These are phyloP conservation scores for Tephrocybe rancida DNA, from an alignment of 768 basidiomycete genomes.

Conservation along the genomic window DNA sequence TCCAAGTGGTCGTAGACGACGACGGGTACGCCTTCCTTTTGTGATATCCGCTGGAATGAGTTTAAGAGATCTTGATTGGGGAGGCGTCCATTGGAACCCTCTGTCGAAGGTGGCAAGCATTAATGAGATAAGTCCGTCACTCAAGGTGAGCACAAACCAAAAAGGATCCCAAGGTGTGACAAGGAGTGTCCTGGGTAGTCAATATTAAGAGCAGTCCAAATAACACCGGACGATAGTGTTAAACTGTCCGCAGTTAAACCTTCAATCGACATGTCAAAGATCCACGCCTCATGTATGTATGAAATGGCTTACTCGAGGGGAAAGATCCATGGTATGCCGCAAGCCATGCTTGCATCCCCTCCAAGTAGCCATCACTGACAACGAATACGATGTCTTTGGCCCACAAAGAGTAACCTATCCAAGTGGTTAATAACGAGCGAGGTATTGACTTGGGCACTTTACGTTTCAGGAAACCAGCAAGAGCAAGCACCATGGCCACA, in stretches of 20 bases:
- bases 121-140: neutral
- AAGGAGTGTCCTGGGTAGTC: slow-evolving; percentile 98
- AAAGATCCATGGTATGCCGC: slow-evolving; percentile 74
- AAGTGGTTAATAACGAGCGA: slow-evolving; percentile 3
- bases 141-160: slow-evolving; percentile 54
- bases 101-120: slow-evolving; percentile 43
- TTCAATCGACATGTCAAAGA: slow-evolving; percentile 26
- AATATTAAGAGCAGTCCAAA: slow-evolving; percentile 94
- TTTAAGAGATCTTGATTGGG: slow-evolving; percentile 97
- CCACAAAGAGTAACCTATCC: slow-evolving; percentile 84
- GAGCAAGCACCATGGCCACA: slow-evolving; percentile 77
- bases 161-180: slow-evolving; percentile 93
- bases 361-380: slow-evolving; percentile 83
- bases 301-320: slow-evolving; percentile 56
- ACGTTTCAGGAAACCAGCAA: slow-evolving; percentile 90
- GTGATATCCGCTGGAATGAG: slow-evolving; percentile 72
- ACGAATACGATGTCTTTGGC: slow-evolving; percentile 93
- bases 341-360: slow-evolving; percentile 94
- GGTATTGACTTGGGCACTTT: slow-evolving; percentile 17
- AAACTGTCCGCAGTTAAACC: slow-evolving; percentile 71
- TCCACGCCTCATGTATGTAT: neutral
- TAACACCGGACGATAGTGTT: slow-evolving; percentile 74
- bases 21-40: slow-evolving; percentile 74
- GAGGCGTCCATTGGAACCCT: slow-evolving; percentile 92
- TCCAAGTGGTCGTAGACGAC: slow-evolving; percentile 79